These are phyloP conservation scores for Combretum micranthum DNA, from an alignment of 345 rosid species.

Conservation along the genomic window DNA sequence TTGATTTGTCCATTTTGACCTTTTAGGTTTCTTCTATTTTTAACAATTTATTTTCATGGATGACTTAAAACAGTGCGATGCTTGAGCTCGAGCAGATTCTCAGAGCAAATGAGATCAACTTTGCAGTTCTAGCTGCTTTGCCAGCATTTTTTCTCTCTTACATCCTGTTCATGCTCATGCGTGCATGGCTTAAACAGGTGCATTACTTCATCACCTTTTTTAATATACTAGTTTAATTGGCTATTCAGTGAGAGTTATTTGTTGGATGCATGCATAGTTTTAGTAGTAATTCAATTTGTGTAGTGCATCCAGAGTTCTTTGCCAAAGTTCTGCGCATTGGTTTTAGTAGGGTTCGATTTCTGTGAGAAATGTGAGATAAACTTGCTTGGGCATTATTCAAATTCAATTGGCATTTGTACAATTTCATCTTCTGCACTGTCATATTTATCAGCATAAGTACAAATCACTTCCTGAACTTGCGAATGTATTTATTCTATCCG, in stretches of 20 bases:
- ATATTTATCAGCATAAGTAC: no score
- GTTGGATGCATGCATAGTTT: background rate
- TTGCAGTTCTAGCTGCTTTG: constrained; percentile 90
- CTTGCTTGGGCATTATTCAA: no score
- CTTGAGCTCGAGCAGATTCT: constrained; percentile 95
- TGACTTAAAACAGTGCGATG: constrained; percentile 64
- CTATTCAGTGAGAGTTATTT: background rate
- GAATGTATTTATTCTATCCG: no score
- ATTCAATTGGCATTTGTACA: no score
- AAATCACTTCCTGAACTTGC: no score
- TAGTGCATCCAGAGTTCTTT: no score
- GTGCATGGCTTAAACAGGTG: constrained; percentile 78
- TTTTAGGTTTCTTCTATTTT: constrained; percentile 11
- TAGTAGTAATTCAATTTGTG: no score
- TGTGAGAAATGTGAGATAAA: no score
- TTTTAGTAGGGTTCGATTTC: no score
- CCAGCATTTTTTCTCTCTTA: constrained; percentile 87
- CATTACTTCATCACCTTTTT: background rate
- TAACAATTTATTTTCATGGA: background rate
- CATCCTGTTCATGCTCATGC: constrained; percentile 47
- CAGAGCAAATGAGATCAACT: constrained; percentile 92
- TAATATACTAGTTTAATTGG: background rate
- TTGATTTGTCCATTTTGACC: constrained; percentile 7
- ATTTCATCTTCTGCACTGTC: no score
- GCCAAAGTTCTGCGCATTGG: no score